These are phyloP conservation scores for Ligustrum vulgare DNA, from an alignment of 257 asterid species.

Conservation along the genomic window DNA sequence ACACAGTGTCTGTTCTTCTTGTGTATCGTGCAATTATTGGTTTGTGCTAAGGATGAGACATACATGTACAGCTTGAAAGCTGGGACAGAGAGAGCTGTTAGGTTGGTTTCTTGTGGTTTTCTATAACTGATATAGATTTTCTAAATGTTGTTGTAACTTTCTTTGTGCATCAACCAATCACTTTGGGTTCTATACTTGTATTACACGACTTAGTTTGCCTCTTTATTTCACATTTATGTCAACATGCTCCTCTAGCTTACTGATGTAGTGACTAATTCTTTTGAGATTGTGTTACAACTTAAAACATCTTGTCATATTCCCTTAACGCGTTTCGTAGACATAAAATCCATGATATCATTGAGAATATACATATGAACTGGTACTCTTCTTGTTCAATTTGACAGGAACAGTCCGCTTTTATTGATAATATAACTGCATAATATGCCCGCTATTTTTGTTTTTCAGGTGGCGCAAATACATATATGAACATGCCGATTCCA, in stretches of 20 bases:
- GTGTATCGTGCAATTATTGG: neutral
- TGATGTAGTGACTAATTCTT: neutral
- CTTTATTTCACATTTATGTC: neutral
- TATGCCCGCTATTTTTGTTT: neutral
- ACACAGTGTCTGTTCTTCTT: too few relatives aligned
- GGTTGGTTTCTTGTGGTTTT: neutral
- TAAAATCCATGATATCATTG: neutral
- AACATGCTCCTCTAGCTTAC: neutral
- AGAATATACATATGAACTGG: neutral
- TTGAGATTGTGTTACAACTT: neutral
- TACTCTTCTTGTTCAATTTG: neutral
- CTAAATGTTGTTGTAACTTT: neutral
- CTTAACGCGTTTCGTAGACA: neutral
- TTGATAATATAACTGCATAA: neutral
- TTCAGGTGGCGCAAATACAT: neutral
- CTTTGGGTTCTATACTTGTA: neutral
- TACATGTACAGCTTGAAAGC: neutral
- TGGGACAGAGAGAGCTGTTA: neutral
- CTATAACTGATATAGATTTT: neutral
- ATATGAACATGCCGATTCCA: neutral
- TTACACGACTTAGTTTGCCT: neutral
- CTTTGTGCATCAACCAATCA: neutral
- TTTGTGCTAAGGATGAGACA: neutral
- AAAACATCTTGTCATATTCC: neutral
- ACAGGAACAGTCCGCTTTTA: neutral